Conservation (phyloP, 2,329 filamentous ascomycete species). For the Macrophomina phaseolina region DNA sequence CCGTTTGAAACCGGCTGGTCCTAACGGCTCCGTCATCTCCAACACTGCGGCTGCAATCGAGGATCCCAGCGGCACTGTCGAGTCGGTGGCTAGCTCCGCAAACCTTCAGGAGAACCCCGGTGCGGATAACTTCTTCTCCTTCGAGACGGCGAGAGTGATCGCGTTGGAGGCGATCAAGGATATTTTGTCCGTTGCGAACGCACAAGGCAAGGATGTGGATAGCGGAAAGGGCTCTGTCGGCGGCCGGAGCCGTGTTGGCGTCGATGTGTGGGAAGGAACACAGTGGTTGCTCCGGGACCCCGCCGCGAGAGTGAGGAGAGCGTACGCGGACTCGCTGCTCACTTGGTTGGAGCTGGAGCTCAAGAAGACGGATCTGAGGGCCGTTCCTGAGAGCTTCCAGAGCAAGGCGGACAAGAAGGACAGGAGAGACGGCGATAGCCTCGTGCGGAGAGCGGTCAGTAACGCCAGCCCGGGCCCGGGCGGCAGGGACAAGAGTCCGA, state of each 20-base stretch:
- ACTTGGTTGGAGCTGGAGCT: constrained; percentile 88
- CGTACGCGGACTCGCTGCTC: constrained; percentile 82
- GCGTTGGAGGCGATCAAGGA: constrained; percentile 82
- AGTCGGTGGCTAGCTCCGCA: constrained; percentile 54
- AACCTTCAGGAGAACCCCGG: constrained; percentile 59
- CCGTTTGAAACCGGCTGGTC: constrained; percentile 71
- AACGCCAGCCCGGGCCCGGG: constrained; percentile 14
- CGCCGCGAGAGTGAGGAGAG: constrained; percentile 77
- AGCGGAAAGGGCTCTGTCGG: constrained; percentile 58
- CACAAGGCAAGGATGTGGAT: constrained; percentile 54
- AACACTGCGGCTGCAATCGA: constrained; percentile 56
- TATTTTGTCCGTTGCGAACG: constrained; percentile 81
- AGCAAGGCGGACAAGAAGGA: constrained; percentile 51
- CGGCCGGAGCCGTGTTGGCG: constrained; percentile 72
- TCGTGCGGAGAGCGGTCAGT: constrained; percentile 41
- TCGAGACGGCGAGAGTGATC: constrained; percentile 63
- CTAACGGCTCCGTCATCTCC: constrained; percentile 48
- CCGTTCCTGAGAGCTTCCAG: constrained; percentile 60
- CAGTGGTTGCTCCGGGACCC: constrained; percentile 88
- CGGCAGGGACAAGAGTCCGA: constrained; percentile 38
- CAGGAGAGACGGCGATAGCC: constrained; percentile 47
- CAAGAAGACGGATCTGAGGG: constrained; percentile 67
- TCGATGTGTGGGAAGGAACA: constrained; percentile 93
- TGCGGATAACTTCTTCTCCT: constrained; percentile 66
- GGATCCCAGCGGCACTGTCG: constrained; percentile 56